Evolutionary conservation across 495 filamentous ascomycete species (phyloP), one percentile per base, ranked within the genome.

Genomic region (Penicillium cinerascens): DNA sequence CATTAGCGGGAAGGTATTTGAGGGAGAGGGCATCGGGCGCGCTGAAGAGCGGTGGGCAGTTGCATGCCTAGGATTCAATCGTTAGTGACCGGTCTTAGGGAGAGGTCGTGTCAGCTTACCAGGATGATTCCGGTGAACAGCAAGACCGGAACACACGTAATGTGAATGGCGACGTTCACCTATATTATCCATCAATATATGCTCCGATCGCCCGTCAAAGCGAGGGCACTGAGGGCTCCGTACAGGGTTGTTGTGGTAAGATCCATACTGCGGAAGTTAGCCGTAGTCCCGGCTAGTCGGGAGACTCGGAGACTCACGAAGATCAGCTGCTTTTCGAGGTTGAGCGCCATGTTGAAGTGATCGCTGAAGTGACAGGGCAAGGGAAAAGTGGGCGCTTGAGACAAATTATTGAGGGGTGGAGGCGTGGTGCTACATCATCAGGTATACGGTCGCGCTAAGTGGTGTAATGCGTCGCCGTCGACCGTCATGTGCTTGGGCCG

Each of bases 211-310:
- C 42, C 25, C 25, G 27, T 39, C 22, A 41, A 33, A 37, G n/a
- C 21, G 44, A 38, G 21, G 29, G 18, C 4, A 33, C 29, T 4
- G 29, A 13, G 11, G 9, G 29, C 11, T 33, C 49, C 64, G 41
- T 76, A 95, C 88, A 8, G 83, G 75, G 71, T 96, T 87, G 67
- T 88, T 86, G 68, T 98, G 93, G 68, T 98, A 97, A 25, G 89
- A 82, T 61, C 93, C 92, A 79, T 98, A 98, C 93, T 97, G 54
- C 46, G 41, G 27, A 49, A 42, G 60, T 71, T 51, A 68, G 68
- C 42, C 48, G 36, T 45, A 13, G 44, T 52, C 17, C 47, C 49
- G 49, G 23, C 44, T 33, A 29, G 43, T 33, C 20, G 41, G 41
- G 11, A 21, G 21, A 41, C 21, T 22, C 40, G 40, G 41, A 33